These are phyloP conservation scores for Vigna mungo DNA, from an alignment of 306 rosid genomes.

Conservation along the genomic window DNA sequence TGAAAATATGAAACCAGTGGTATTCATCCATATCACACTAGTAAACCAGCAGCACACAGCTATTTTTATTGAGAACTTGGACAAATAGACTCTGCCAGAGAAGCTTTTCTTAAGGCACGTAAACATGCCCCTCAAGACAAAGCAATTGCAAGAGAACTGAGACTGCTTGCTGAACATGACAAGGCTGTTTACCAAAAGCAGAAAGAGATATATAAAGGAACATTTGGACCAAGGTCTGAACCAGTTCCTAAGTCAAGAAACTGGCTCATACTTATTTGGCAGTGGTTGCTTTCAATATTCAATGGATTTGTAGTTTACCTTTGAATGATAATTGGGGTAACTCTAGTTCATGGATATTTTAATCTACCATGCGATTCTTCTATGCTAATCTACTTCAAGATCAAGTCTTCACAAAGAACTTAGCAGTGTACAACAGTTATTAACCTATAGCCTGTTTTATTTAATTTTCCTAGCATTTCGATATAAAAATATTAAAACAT, in stretches of 20 bases:
- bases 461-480: too few species aligned
- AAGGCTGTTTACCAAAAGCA: conserved; percentile 90
- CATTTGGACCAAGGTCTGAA: conserved; percentile 81
- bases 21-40: too few species aligned
- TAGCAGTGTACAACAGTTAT: too few species aligned
- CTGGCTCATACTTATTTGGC: conserved; percentile 65
- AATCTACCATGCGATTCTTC: conserved; percentile 27
- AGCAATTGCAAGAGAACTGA: conserved; percentile 80
- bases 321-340: too few species aligned
- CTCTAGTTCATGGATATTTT: too few species aligned
- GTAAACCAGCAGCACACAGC: too few species aligned
- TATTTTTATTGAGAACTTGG: conserved; percentile 54
- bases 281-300: conserved; percentile 68
- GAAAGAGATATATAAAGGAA: conserved; percentile 90
- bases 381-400: too few species aligned
- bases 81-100: conserved; percentile 83
- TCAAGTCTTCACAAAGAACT: too few species aligned
- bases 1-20: too few species aligned
- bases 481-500: too few species aligned
- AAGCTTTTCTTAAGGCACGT: conserved; percentile 74
- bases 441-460: neutral
- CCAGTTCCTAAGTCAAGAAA: conserved; percentile 64
- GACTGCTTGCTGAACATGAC: conserved; percentile 76
- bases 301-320: conserved; percentile 52
- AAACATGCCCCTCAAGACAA: conserved; percentile 77